Percentiles rank a stretch among this genome's conserved stretches.
Conservation (phyloP, 352 stramenopile genomes). For the Pythium pyrilobum region DNA sequence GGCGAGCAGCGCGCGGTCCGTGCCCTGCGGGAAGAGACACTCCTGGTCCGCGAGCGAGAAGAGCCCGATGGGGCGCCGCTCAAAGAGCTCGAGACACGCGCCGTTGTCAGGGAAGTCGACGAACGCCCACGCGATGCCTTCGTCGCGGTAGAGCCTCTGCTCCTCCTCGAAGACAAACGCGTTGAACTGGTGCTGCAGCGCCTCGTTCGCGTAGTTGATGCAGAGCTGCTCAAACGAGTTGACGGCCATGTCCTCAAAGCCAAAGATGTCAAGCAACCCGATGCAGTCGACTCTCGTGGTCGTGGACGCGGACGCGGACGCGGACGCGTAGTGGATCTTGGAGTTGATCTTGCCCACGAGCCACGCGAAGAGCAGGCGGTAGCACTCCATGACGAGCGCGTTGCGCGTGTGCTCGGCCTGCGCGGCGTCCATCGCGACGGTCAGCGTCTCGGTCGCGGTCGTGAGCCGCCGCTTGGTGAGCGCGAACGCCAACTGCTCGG, state of each 20-base stretch:
- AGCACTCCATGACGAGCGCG: constrained; percentile 91
- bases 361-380: constrained; percentile 92
- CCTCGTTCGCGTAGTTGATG: constrained; percentile 89
- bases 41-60: constrained; percentile 83
- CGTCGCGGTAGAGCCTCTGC: constrained; percentile 66
- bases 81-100: constrained; percentile 74
- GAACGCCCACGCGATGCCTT: constrained; percentile 70
- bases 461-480: constrained; percentile 59
- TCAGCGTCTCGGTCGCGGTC: constrained; percentile 68
- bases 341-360: constrained; percentile 91
- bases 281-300: constrained; percentile 46
- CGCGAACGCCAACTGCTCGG: constrained; percentile 43
- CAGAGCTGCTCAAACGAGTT: constrained; percentile 90
- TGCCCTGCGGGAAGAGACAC: constrained; percentile 74
- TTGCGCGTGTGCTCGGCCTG: constrained; percentile 80
- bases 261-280: constrained; percentile 85
- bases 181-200: constrained; percentile 87
- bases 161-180: constrained; percentile 91
- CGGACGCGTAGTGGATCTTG: constrained; percentile 38
- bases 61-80: constrained; percentile 67
- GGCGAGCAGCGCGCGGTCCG: constrained; percentile 62
- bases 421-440: constrained; percentile 54
- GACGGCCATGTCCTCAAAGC: constrained; percentile 81
- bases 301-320: not conserved
- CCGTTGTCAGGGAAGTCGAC: constrained; percentile 82